phyloP scores from a whole-genome alignment of 192 early-diverging fungal genomes.

The Linnemannia zychae region DNA sequence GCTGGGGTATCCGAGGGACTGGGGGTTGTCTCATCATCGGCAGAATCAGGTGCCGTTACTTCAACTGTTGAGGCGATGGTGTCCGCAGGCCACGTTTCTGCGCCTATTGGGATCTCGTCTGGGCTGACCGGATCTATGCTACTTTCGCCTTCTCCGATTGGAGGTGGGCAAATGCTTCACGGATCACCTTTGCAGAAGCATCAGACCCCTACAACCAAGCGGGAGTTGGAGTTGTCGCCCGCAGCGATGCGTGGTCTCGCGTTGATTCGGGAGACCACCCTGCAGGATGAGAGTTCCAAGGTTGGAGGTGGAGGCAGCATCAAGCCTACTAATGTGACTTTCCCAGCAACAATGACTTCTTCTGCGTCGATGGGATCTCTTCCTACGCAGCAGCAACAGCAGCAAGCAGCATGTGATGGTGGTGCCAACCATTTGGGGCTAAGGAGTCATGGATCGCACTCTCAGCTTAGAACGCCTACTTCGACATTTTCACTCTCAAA shows the following conservation, averaged over 20 bases:
- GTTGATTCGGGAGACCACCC: slow-evolving; percentile 34
- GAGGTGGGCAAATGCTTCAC: neutral
- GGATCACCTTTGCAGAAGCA: neutral
- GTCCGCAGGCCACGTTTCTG: slow-evolving; percentile 46
- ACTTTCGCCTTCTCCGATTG: slow-evolving; percentile 2
- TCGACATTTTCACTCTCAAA: slow-evolving; percentile 1
- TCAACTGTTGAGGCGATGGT: slow-evolving; percentile 51
- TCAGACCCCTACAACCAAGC: slow-evolving; percentile 16
- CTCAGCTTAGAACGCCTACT: neutral
- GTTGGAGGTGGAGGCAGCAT: slow-evolving; percentile 44
- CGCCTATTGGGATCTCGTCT: slow-evolving; percentile 27
- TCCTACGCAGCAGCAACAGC: slow-evolving; percentile 8
- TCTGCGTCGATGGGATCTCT: slow-evolving; percentile 8
- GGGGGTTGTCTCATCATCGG: neutral
- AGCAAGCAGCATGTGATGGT: neutral
- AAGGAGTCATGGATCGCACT: slow-evolving; percentile 11
- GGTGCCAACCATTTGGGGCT: neutral
- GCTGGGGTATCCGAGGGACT: neutral
- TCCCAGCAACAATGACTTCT: slow-evolving; percentile 2
- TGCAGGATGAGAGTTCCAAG: slow-evolving; percentile 43
- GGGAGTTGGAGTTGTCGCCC: slow-evolving; percentile 42
- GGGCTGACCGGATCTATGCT: neutral
- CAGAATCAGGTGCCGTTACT: slow-evolving; percentile 14
- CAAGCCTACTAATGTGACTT: slow-evolving; percentile 6
- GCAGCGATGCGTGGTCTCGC: slow-evolving; percentile 42